These are phyloP conservation scores for Alternaria sp. DNA, from an alignment of 2,329 filamentous ascomycete genomes.

Conservation along the genomic window DNA sequence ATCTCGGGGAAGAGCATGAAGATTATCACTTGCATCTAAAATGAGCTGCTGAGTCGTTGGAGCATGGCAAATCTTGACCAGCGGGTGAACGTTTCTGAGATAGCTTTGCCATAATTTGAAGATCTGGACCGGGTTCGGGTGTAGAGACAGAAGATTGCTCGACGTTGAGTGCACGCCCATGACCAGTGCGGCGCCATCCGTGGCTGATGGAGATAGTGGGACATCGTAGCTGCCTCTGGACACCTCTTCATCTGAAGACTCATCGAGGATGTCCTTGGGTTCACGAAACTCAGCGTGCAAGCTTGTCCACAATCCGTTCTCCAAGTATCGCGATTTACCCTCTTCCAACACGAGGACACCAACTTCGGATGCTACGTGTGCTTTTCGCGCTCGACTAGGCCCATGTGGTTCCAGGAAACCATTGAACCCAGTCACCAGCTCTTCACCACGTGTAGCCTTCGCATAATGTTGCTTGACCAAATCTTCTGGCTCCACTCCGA, in stretches of 20 bases:
- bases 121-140: constrained; percentile 72
- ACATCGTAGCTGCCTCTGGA: neutral
- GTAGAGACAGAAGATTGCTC: constrained; percentile 54
- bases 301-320: constrained; percentile 46
- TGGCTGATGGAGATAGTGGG: constrained; percentile 7
- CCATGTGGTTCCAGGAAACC: constrained; percentile 7
- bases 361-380: constrained; percentile 4
- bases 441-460: neutral
- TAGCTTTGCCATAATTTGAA: constrained; percentile 78
- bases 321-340: constrained; percentile 43
- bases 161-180: constrained; percentile 27
- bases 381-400: neutral
- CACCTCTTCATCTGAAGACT: constrained; percentile 40
- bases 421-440: constrained; percentile 1
- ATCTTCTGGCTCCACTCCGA: constrained; percentile 39
- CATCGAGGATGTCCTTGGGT: constrained; percentile 38
- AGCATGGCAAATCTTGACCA: constrained; percentile 38
- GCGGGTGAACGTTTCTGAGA: constrained; percentile 56
- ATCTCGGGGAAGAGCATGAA: constrained; percentile 64
- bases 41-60: constrained; percentile 59
- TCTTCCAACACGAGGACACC: constrained; percentile 37
- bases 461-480: constrained; percentile 25
- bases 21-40: constrained; percentile 67
- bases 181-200: constrained; percentile 28
- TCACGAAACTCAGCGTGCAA: constrained; percentile 42